Conservation (phyloP, 805 yeast species). For the Brettanomyces bruxellensis region DNA sequence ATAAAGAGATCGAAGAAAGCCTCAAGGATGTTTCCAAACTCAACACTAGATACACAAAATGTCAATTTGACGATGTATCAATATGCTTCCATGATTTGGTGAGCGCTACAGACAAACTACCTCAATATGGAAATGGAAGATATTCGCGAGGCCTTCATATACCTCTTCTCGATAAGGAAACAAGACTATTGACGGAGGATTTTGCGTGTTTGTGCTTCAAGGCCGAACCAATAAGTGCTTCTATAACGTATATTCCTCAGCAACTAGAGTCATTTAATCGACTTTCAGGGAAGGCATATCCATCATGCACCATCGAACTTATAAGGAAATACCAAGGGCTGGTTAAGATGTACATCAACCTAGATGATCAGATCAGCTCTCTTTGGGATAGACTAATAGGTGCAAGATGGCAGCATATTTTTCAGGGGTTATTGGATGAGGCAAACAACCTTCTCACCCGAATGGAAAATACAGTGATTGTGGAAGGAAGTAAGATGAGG, state of each 20-base stretch:
- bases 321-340: slow-evolving; percentile 31
- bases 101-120: background rate
- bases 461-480: background rate
- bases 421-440: slow-evolving; percentile 34
- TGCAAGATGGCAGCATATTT: slow-evolving; percentile 46
- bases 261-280: slow-evolving; percentile 35
- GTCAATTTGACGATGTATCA: background rate
- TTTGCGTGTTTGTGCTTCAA: slow-evolving; percentile 33
- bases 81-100: background rate
- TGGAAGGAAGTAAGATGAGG: background rate
- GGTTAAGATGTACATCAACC: slow-evolving; percentile 30
- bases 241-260: slow-evolving; percentile 42
- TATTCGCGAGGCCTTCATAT: slow-evolving; percentile 6
- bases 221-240: slow-evolving; percentile 42
- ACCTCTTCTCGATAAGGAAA: slow-evolving; percentile 4
- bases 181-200: background rate
- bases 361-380: slow-evolving; percentile 31
- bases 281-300: slow-evolving; percentile 21
- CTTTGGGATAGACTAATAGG: slow-evolving; percentile 42
- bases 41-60: background rate
- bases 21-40: background rate
- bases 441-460: background rate
- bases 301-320: slow-evolving; percentile 24
- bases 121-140: slow-evolving; percentile 15
- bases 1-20: slow-evolving; percentile 22